A percentile compares a stretch with the other conserved stretches of the same genome.
These are phyloP conservation scores for Quercus ilex DNA, from an alignment of 306 rosid genomes.

Conservation along the genomic window DNA sequence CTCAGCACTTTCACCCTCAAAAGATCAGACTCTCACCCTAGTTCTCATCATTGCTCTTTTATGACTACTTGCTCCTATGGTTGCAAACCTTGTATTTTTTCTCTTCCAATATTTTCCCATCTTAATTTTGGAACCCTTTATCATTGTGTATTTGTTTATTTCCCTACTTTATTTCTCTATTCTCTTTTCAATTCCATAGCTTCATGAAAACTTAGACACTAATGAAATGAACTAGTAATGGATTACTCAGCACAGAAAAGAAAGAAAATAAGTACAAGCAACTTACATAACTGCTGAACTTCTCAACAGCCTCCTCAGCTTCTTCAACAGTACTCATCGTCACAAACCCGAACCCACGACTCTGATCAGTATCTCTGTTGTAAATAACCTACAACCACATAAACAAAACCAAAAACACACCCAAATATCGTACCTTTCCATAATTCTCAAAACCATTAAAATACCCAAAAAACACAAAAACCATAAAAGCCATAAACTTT, in stretches of 20 bases:
- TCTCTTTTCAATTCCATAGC: not conserved
- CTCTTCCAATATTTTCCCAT: not conserved
- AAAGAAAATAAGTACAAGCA: not conserved
- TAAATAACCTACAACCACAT: conserved; percentile 66
- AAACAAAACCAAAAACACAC: not conserved
- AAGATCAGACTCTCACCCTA: not conserved
- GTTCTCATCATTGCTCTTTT: not conserved
- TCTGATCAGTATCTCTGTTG: conserved; percentile 70
- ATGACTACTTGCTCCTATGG: not conserved
- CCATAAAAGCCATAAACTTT: conserved; percentile 6
- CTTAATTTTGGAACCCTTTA: not conserved
- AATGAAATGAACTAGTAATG: not conserved
- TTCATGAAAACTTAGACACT: not conserved
- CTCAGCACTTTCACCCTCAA: not conserved
- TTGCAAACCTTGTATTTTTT: not conserved
- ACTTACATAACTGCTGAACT: conserved; percentile 74
- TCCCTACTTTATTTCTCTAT: not conserved
- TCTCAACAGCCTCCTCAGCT: conserved; percentile 73
- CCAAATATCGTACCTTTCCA: not conserved
- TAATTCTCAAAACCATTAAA: not conserved
- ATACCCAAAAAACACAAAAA: not conserved
- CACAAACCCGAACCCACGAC: conserved; percentile 95
- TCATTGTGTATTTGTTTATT: not conserved
- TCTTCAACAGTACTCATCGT: conserved; percentile 84
- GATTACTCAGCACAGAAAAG: not conserved